A percentile compares a stretch with the other conserved stretches of the same genome.
Evolutionary conservation across 2,329 filamentous ascomycete species (phyloP).

Genomic region (Arthrobotrys megalospora): DNA sequence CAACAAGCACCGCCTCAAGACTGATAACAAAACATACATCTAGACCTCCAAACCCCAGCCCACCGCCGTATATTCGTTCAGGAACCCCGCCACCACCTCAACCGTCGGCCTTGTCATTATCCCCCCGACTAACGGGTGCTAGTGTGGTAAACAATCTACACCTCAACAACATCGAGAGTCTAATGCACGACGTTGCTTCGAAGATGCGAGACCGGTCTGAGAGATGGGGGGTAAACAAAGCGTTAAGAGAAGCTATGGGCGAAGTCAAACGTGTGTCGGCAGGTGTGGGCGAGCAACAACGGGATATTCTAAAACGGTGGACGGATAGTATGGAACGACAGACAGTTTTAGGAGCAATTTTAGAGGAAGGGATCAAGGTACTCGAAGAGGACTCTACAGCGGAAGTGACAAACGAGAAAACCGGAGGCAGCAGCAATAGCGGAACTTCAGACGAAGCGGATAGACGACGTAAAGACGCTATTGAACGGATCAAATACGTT

Average conservation of each 20-base stretch:
- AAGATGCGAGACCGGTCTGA: constrained; percentile 81
- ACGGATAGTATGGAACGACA: constrained; percentile 62
- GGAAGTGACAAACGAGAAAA: neutral
- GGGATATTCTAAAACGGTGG: constrained; percentile 50
- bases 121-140: constrained; percentile 69
- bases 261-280: constrained; percentile 74
- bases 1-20: constrained; percentile 64
- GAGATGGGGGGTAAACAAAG: constrained; percentile 83
- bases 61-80: constrained; percentile 57
- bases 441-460: neutral
- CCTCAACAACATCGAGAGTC: constrained; percentile 71
- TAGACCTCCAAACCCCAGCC: constrained; percentile 24
- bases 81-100: constrained; percentile 39
- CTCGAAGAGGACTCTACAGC: constrained; percentile 54
- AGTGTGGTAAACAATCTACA: constrained; percentile 71
- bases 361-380: constrained; percentile 62
- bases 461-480: constrained; percentile 43
- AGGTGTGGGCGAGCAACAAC: constrained; percentile 51
- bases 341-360: constrained; percentile 60
- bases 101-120: constrained; percentile 64
- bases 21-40: constrained; percentile 48
- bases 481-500: constrained; percentile 62
- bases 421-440: neutral
- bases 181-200: constrained; percentile 83
- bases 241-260: constrained; percentile 83